These are phyloP conservation scores for Pseudogymnoascus sp. DNA, from an alignment of 2,329 filamentous ascomycete genomes.

Conservation along the genomic window DNA sequence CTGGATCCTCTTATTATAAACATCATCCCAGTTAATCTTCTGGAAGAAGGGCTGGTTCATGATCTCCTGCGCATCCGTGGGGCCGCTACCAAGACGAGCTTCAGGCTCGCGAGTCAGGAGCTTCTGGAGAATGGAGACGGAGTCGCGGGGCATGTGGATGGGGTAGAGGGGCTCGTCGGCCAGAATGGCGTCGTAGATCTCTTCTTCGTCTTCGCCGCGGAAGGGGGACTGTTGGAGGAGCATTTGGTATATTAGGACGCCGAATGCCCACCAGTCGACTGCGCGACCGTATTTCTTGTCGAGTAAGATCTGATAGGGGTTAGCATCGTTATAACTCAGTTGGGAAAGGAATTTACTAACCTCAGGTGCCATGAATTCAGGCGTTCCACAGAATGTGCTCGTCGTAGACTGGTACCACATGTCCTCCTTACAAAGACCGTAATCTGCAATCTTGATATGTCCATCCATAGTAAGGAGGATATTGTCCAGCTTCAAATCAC, in stretches of 20 bases:
- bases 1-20: constrained; percentile 87
- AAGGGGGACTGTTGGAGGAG: constrained; percentile 97
- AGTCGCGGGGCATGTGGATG: constrained; percentile 97
- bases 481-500: constrained; percentile 73
- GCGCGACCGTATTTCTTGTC: constrained; percentile 98
- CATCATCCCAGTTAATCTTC: constrained; percentile 97
- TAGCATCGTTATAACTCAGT: constrained; percentile 23
- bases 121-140: constrained; percentile 95
- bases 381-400: constrained; percentile 98
- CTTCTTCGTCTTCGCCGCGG: constrained; percentile 96
- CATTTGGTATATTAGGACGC: constrained; percentile 99
- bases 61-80: constrained; percentile 94
- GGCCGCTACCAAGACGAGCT: constrained; percentile 82
- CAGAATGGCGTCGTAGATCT: constrained; percentile 98
- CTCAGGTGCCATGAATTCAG: constrained; percentile 98
- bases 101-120: constrained; percentile 92
- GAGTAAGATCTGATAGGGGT: constrained; percentile 63
- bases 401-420: constrained; percentile 99
- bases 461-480: constrained; percentile 91
- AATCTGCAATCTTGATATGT: constrained; percentile 98
- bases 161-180: constrained; percentile 96
- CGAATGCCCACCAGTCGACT: constrained; percentile 99
- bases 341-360: constrained; percentile 39
- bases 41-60: constrained; percentile 99
- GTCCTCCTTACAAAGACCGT: constrained; percentile 97